These are phyloP conservation scores for Chimonanthus praecox DNA, from an alignment of 164 flowering plant species.

Conservation along the genomic window DNA sequence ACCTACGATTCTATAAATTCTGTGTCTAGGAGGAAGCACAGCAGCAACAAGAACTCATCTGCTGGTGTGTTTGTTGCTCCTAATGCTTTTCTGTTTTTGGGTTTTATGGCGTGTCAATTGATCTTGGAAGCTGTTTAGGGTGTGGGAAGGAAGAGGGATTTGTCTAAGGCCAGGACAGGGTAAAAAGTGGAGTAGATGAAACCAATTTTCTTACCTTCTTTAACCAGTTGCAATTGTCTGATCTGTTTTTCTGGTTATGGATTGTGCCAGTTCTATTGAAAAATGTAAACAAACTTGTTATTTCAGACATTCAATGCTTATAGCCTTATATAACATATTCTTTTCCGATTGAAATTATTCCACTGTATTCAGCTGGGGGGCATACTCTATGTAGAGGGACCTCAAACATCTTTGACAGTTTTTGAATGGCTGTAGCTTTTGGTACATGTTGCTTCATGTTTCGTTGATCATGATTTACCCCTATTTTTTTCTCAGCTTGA, in stretches of 20 bases:
- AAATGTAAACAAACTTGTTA: constrained; percentile 9
- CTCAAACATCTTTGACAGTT: neutral
- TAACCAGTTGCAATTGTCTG: neutral
- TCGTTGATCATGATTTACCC: neutral
- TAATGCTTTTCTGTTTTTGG: neutral
- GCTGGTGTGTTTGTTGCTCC: neutral
- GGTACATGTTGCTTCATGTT: neutral
- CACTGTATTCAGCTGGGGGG: neutral
- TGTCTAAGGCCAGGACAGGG: neutral
- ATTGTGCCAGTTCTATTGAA: constrained; percentile 8
- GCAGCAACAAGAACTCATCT: neutral
- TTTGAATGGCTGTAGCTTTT: neutral
- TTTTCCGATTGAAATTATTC: neutral
- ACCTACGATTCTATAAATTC: constrained; percentile 7
- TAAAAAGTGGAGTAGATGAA: neutral
- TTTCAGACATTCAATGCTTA: constrained; percentile 3
- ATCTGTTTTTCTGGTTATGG: constrained; percentile 3
- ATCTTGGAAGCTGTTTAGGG: constrained; percentile 3
- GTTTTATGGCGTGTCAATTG: constrained; percentile 4
- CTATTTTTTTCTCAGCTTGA: neutral
- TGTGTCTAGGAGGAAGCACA: neutral
- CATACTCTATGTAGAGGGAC: neutral
- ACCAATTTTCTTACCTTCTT: constrained; percentile 3
- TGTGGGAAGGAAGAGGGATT: constrained; percentile 7
- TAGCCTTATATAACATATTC: neutral